These are phyloP conservation scores for Hanseniaspora uvarum DNA, from an alignment of 1,139 yeast species.

Conservation along the genomic window DNA sequence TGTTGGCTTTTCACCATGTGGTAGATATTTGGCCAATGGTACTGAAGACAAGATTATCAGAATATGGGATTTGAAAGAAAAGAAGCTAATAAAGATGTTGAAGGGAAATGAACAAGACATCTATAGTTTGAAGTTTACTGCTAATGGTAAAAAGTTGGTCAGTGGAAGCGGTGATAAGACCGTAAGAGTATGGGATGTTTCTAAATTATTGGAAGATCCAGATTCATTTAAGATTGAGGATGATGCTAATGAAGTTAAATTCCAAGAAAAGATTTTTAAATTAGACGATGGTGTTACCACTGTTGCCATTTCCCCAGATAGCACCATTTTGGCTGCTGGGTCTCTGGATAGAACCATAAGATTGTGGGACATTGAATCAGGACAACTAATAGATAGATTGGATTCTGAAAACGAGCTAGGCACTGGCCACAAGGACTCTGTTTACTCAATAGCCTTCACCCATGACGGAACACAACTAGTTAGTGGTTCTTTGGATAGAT, in stretches of 20 bases:
- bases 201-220: slow-evolving; percentile 26
- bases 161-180: slow-evolving; percentile 96
- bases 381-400: slow-evolving; percentile 81
- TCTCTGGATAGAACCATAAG: slow-evolving; percentile 90
- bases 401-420: slow-evolving; percentile 81
- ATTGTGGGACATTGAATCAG: slow-evolving; percentile 94
- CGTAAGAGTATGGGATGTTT: slow-evolving; percentile 93
- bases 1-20: slow-evolving; percentile 95
- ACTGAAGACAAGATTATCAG: slow-evolving; percentile 95
- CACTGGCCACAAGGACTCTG: slow-evolving; percentile 94
- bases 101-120: slow-evolving; percentile 97
- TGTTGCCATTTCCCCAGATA: slow-evolving; percentile 94
- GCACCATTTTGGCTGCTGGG: slow-evolving; percentile 90
- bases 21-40: slow-evolving; percentile 90
- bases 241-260: slow-evolving; percentile 32
- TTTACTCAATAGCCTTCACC: slow-evolving; percentile 87
- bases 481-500: slow-evolving; percentile 89
- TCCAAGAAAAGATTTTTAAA: slow-evolving; percentile 3
- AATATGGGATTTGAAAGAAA: slow-evolving; percentile 88
- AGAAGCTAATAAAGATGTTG: slow-evolving; percentile 76
- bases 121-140: slow-evolving; percentile 89
- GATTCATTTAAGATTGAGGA: slow-evolving; percentile 49
- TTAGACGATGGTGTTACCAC: slow-evolving; percentile 93
- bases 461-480: slow-evolving; percentile 88
- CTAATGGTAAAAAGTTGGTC: slow-evolving; percentile 86